Evolutionary conservation across 2,329 filamentous ascomycete species (phyloP).

Genomic region (Aspergillus niger): DNA sequence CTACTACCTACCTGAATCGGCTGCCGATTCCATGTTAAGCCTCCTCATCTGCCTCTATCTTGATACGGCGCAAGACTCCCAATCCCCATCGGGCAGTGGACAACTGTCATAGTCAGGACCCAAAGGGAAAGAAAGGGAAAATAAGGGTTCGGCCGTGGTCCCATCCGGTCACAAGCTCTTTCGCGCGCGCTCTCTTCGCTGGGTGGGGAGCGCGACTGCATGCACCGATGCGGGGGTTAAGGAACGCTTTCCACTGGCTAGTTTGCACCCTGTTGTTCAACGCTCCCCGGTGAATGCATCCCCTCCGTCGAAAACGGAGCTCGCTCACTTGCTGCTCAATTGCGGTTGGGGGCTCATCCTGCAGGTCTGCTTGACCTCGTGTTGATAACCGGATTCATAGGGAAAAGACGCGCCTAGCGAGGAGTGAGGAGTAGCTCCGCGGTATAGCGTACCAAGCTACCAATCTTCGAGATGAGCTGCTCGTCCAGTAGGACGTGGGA

Average conservation of each 20-base stretch:
- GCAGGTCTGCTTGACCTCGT: constrained; percentile 2
- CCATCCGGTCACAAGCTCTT: constrained; percentile 19
- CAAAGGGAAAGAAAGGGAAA: not conserved
- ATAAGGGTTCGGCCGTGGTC: constrained; percentile 8
- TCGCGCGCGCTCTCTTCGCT: constrained; percentile 4
- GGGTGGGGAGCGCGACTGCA: constrained; percentile 21
- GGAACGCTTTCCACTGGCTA: constrained; percentile 32
- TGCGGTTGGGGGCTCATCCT: constrained; percentile 1
- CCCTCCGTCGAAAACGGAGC: constrained; percentile 1
- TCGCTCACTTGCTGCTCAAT: constrained; percentile 2
- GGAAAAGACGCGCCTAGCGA: not conserved
- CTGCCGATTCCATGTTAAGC: not conserved
- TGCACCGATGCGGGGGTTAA: constrained; percentile 26
- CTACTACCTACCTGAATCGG: not conserved
- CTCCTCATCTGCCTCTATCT: not conserved
- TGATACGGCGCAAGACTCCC: not conserved
- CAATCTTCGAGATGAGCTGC: not conserved
- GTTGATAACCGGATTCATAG: constrained; percentile 3
- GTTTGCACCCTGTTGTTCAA: constrained; percentile 15
- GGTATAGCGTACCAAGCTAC: constrained; percentile 1
- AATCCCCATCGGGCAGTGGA: constrained; percentile 4
- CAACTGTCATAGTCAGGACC: constrained; percentile 11
- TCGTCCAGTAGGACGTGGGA: not conserved
- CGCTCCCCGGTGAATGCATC: constrained; percentile 5
- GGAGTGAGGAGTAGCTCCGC: not conserved